These are phyloP conservation scores for Citrullus colocynthis DNA, from an alignment of 306 rosid genomes.

Conservation along the genomic window DNA sequence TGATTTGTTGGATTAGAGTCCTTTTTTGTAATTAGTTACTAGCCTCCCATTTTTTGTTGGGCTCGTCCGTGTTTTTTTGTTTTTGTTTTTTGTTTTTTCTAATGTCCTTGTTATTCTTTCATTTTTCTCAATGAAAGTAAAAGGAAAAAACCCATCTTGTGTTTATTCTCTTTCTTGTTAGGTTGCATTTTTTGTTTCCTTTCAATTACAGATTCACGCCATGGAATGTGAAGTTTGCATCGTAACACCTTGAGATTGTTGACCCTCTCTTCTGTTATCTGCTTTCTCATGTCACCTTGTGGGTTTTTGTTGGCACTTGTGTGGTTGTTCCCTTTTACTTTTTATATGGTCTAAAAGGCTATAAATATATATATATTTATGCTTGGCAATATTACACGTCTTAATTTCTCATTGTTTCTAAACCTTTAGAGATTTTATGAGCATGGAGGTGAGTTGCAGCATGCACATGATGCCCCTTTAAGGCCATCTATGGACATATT, in stretches of 20 bases:
- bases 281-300: background rate
- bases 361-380: background rate
- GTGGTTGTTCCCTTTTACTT: background rate
- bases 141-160: too few relatives aligned
- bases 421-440: conserved; percentile 80
- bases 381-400: background rate
- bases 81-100: too few relatives aligned
- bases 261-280: background rate
- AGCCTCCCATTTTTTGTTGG: too few relatives aligned
- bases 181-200: too few relatives aligned
- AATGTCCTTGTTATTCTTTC: too few relatives aligned
- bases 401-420: background rate
- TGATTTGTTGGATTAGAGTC: too few relatives aligned
- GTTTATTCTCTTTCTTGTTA: too few relatives aligned
- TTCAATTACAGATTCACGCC: background rate
- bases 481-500: conserved; percentile 93
- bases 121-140: too few relatives aligned
- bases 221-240: background rate
- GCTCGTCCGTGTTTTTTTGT: too few relatives aligned
- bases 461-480: conserved; percentile 75
- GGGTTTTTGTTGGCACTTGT: background rate
- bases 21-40: too few relatives aligned
- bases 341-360: background rate
- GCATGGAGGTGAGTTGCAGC: conserved; percentile 91
- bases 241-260: background rate